Base-by-base conservation (phyloP, 106 monocot species). In the Platanthera guangdongensis region DNA sequence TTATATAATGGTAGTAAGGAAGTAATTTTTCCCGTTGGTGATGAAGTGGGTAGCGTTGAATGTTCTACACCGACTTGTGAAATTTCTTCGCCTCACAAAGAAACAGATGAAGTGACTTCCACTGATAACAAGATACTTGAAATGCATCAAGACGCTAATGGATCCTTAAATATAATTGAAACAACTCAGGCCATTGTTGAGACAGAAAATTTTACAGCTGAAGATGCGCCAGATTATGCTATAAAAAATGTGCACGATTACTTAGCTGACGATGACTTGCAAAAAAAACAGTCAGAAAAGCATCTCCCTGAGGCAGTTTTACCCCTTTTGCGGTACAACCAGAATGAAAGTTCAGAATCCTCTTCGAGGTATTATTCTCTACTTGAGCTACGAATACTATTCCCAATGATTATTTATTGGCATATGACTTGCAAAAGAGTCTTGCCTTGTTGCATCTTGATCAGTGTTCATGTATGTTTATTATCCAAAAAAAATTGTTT, bases 331-430 rank as follows among this genome's bases (percentile, higher is more conserved):
- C 79, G 78, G 46, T 85, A 79, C 82, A 73, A 79, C 10, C 87
- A 81, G 2, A 72, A 71, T 78, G 91, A 97, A 84, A 84, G 86
- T 49, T 91, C 84, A 19, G 84, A 89, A 76, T 80, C 81, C 46
- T 86, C 87, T 68, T 25, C 86, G 67, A 92, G 97, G 97, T 99
- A 85, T 13, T 73, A 57, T 32, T 60, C 57, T 75, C n/a, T 32
- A 30, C 65, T 10, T 32, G 9, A 32, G 21, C 28, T 25, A 64
- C 28, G 64, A 22, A 64, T 4, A 21, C 10, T 25, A 22, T 64
- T 65, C 11, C 65, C 13, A 30, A 59, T 59, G 59, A 19, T 19
- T n/a, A 19, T 59, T 59, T 14, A 59, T 59, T 14, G 55, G 16
- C 55, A 55, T 55, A 55, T 55, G 13, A 55, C 22, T 22, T 62